Base-by-base conservation (phyloP, 768 basidiomycete species). In the Serendipita indica region DNA sequence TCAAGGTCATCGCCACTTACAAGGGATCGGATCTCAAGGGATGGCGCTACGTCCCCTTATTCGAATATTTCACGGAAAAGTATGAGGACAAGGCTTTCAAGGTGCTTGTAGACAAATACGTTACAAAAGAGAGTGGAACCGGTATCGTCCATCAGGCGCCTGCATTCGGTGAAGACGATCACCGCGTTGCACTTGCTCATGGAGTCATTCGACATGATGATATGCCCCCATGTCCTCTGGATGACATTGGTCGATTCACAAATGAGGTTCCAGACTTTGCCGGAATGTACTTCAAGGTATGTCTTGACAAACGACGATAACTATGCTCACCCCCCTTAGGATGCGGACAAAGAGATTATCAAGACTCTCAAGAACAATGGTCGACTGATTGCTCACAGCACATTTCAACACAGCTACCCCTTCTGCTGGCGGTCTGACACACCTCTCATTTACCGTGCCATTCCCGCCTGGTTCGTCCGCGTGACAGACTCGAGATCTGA, bases 91-190 rank as follows among this genome's bases (percentile, higher is more conserved):
- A 79, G 64, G 94, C 90, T 0, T 98, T 94, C 75, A 72, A 84
- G 59, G 90, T 99, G 14, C 69, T 99, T 13, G 77, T 79, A 20
- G 96, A 99, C 66, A 84, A 83, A 0, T 99, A 99, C 68, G 94
- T 99, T 49, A 94, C 90, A 2, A 86, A 84, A 64, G 78, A 81
- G 14, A 88, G 91, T 61, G 96, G 96, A 67, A 99, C 96, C 28
- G 96, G 96, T 65, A 93, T 98, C 66, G 96, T 99, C 30, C 96
- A 99, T 69, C 96, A 99, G 72, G 91, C 96, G 1, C 96, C 96
- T 2, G 93, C 86, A 0, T 98, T 96, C 66, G 96, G 96, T 74
- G 94, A 98, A 69, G 96, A 99, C 65, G 96, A 99, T 78, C 89
- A 97, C 70, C 87, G 96, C 57, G 80, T 99, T 65, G 85, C 88